Evolutionary conservation across 805 yeast genomes (phyloP).

Genomic region (Myxozyma nipponensis): DNA sequence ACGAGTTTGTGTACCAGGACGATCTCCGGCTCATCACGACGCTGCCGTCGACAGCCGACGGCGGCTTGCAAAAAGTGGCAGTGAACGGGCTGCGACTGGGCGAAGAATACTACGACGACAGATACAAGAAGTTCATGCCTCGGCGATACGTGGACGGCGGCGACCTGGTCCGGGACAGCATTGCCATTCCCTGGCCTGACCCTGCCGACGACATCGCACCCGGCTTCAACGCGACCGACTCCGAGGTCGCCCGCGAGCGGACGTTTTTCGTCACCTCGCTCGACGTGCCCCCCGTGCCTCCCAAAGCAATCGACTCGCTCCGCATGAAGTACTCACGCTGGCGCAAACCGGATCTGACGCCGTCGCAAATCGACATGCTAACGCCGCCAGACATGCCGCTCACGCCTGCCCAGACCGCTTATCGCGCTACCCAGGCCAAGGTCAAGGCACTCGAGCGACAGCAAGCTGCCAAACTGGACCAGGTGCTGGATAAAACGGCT

Average conservation of each 20-base stretch:
- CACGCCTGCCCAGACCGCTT: slow-evolving; percentile 13
- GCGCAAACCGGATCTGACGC: slow-evolving; percentile 38
- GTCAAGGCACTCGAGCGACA: neutral
- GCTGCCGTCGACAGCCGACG: slow-evolving; percentile 55
- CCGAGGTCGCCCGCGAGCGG: slow-evolving; percentile 46
- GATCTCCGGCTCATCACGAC: slow-evolving; percentile 76
- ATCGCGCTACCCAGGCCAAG: slow-evolving; percentile 3
- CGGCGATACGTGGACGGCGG: slow-evolving; percentile 71
- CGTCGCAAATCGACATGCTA: slow-evolving; percentile 15
- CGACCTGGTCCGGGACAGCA: slow-evolving; percentile 40
- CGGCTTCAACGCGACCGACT: slow-evolving; percentile 12
- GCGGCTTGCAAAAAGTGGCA: slow-evolving; percentile 64
- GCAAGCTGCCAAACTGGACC: slow-evolving; percentile 8
- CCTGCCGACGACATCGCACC: slow-evolving; percentile 51
- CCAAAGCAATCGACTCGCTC: slow-evolving; percentile 58
- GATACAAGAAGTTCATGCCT: slow-evolving; percentile 70
- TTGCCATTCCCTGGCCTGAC: slow-evolving; percentile 83
- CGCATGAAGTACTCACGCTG: slow-evolving; percentile 73
- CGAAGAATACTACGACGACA: slow-evolving; percentile 69
- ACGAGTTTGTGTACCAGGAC: slow-evolving; percentile 55
- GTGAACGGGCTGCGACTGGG: slow-evolving; percentile 67
- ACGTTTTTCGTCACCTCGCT: slow-evolving; percentile 69
- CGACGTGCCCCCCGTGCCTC: slow-evolving; percentile 65
- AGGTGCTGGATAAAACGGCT: slow-evolving; percentile 8
- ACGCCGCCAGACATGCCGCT: slow-evolving; percentile 28